A percentile compares a stretch with the other conserved stretches of the same genome.
phyloP scores from a whole-genome alignment of 2,329 filamentous ascomycete species.

The Neopestalotiopsis sp. region DNA sequence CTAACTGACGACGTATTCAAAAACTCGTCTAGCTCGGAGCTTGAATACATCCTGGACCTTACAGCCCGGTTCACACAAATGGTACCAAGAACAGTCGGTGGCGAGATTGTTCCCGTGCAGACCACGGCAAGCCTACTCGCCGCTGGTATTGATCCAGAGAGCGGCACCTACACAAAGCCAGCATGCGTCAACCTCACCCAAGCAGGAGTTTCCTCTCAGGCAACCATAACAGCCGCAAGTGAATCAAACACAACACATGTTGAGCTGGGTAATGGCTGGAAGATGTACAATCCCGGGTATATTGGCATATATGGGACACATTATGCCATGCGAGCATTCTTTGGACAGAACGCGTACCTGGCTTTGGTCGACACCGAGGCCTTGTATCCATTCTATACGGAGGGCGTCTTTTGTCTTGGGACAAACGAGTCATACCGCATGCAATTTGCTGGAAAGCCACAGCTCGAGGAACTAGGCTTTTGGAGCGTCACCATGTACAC shows the following conservation, averaged over 20 bases:
- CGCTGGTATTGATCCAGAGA: background rate
- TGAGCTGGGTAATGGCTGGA: constrained; percentile 11
- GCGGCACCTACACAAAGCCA: background rate
- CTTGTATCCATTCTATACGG: background rate
- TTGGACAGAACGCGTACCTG: constrained; percentile 1
- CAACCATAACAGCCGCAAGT: background rate
- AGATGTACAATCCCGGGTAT: background rate
- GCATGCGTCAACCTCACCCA: background rate
- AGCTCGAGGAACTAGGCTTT: background rate
- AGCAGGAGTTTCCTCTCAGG: background rate
- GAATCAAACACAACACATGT: background rate
- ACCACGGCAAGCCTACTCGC: background rate
- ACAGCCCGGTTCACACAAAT: background rate
- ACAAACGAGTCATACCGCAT: background rate
- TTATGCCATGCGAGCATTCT: background rate
- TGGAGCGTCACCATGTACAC: constrained; percentile 12
- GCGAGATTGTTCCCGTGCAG: background rate
- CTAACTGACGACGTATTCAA: background rate
- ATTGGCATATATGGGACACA: background rate
- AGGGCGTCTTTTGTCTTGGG: background rate
- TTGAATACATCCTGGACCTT: background rate
- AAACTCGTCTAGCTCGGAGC: background rate
- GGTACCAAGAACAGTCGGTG: background rate
- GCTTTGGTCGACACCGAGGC: background rate
- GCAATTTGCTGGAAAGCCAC: constrained; percentile 8